Percentiles rank a stretch among this genome's conserved stretches.
Conservation (phyloP, 2,329 filamentous ascomycete genomes). For the Balansia obtecta region DNA sequence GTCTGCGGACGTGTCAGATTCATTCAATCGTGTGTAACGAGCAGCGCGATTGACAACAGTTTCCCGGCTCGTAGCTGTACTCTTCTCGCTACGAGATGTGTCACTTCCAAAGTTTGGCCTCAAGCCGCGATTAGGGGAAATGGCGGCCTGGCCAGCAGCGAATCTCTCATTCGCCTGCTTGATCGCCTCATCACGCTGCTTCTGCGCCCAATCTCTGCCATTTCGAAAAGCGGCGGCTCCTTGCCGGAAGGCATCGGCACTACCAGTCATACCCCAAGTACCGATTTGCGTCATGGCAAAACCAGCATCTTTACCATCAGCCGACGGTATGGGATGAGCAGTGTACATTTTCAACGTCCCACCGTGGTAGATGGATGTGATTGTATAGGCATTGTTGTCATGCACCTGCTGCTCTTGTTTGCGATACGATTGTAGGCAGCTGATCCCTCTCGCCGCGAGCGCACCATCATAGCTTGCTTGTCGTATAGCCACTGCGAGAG, state of each 20-base stretch:
- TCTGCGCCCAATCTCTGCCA: background rate
- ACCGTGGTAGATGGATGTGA: background rate
- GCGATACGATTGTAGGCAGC: background rate
- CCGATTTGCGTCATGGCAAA: background rate
- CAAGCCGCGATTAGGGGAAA: no score
- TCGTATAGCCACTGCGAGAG: constrained; percentile 14
- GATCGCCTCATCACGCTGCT: background rate
- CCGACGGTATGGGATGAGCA: background rate
- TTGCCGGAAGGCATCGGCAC: background rate
- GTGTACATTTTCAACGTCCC: background rate
- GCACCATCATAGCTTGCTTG: constrained; percentile 21
- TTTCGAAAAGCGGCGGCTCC: background rate
- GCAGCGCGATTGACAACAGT: no score
- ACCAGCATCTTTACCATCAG: background rate
- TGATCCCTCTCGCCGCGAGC: background rate
- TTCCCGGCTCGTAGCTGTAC: no score
- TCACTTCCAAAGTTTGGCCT: no score
- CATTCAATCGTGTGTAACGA: no score
- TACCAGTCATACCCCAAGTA: background rate
- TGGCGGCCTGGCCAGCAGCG: no score
- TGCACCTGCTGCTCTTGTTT: background rate
- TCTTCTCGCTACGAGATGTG: no score
- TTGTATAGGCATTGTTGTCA: constrained; percentile 1
- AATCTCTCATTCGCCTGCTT: background rate
- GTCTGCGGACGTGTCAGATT: no score